phyloP scores from a whole-genome alignment of 2,329 filamentous ascomycete genomes.

The Scytalidium sp. region DNA sequence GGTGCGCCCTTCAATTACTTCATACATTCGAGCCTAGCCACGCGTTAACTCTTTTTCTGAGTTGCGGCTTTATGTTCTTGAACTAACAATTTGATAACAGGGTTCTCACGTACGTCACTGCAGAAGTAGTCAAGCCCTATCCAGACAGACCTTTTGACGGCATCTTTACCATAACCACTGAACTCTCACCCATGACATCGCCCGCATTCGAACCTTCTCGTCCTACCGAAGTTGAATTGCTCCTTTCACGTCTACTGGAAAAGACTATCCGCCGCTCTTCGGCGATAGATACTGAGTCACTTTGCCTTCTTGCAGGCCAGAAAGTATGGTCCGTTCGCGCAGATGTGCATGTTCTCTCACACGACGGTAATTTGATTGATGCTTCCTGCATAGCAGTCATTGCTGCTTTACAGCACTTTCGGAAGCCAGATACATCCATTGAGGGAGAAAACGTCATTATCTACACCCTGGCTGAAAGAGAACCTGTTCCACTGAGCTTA shows the following conservation, averaged over 20 bases:
- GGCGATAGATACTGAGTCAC: constrained; percentile 90
- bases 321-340: constrained; percentile 92
- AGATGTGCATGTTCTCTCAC: constrained; percentile 86
- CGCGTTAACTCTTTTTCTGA: too few species aligned
- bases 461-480: constrained; percentile 79
- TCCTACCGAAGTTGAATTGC: constrained; percentile 77
- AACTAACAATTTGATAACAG: constrained; percentile 39
- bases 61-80: background rate
- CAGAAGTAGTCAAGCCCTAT: constrained; percentile 83
- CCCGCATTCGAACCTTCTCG: constrained; percentile 86
- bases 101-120: constrained; percentile 79
- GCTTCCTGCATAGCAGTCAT: constrained; percentile 83
- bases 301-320: constrained; percentile 86
- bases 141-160: constrained; percentile 92
- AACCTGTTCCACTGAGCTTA: constrained; percentile 86
- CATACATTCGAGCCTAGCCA: too few species aligned
- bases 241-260: constrained; percentile 85
- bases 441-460: constrained; percentile 82
- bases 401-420: constrained; percentile 85
- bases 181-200: constrained; percentile 88
- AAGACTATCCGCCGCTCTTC: constrained; percentile 91
- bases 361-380: constrained; percentile 88
- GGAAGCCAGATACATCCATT: constrained; percentile 83
- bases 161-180: constrained; percentile 87
- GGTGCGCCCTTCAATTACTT: constrained; percentile 45